Evolutionary conservation across 2,329 filamentous ascomycete species (phyloP).

Genomic region (Allantophomopsis cytisporea): DNA sequence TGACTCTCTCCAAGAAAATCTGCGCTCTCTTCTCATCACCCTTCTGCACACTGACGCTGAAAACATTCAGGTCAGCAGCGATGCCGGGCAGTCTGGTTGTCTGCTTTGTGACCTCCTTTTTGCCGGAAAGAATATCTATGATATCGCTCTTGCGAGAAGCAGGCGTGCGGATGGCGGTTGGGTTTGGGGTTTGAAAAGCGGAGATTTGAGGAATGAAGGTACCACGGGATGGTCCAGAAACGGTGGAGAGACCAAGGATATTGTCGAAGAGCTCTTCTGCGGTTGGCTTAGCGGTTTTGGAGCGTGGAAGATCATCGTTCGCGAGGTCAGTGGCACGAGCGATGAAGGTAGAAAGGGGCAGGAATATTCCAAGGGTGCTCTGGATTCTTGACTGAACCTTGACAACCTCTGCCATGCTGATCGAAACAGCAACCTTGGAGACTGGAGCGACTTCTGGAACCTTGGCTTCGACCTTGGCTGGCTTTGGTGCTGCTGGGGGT

Average conservation of each 20-base stretch:
- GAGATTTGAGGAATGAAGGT: slow-evolving; percentile 60
- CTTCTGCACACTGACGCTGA: slow-evolving; percentile 67
- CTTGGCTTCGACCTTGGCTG: slow-evolving; percentile 21
- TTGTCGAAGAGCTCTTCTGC: slow-evolving; percentile 81
- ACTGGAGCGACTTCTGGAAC: slow-evolving; percentile 29
- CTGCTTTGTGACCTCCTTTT: slow-evolving; percentile 16
- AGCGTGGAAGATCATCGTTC: slow-evolving; percentile 70
- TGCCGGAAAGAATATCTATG: slow-evolving; percentile 63
- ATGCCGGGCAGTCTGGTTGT: slow-evolving; percentile 28
- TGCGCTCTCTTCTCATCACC: slow-evolving; percentile 71
- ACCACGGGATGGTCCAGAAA: slow-evolving; percentile 41
- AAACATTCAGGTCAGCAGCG: slow-evolving; percentile 54
- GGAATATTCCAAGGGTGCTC: slow-evolving; percentile 60
- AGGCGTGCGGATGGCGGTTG: slow-evolving; percentile 5
- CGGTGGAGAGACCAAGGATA: slow-evolving; percentile 56
- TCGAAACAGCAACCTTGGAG: slow-evolving; percentile 53
- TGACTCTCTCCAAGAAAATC: slow-evolving; percentile 76
- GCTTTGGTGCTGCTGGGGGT: slow-evolving; percentile 21
- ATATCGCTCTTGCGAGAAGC: slow-evolving; percentile 53
- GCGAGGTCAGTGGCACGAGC: slow-evolving; percentile 73
- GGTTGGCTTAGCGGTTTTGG: slow-evolving; percentile 49
- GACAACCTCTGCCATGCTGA: slow-evolving; percentile 68
- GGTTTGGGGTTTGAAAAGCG: slow-evolving; percentile 31
- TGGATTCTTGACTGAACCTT: slow-evolving; percentile 73
- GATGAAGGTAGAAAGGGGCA: slow-evolving; percentile 81